Evolutionary conservation across 345 rosid species (phyloP), one percentile per base, ranked within the genome.

Genomic region (Heritiera littoralis): DNA sequence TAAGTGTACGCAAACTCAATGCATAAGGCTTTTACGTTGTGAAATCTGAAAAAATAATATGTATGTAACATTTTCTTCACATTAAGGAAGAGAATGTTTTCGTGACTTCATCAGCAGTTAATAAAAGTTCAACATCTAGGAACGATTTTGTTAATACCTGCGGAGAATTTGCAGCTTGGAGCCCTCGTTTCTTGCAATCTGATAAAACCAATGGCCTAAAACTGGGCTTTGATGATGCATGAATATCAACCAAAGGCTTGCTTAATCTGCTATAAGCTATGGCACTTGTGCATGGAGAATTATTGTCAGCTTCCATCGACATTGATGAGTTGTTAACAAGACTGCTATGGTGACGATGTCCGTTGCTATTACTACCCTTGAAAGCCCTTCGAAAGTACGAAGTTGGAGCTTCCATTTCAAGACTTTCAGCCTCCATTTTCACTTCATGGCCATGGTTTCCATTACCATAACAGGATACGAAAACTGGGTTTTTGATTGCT

Each of bases 131-230:
- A 23, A 23, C 28, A 23, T 23, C 28, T 23, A 23, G 28, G 28
- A 23, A 23, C 28, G 28, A 23, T 23, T 23, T 23, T 23, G 28
- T 0, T 23, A 23, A 23, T 41, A 92, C 92, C 85, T n/a, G 78
- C 12, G 87, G 65, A 79, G 86, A 81, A 55, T 55, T 40, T 18
- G 77, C 51, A 55, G 86, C 41, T 78, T 83, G 89, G 46, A 80
- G 80, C 55, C 82, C 87, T 80, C 85, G 89, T 85, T 92, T 92
- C 83, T 83, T 88, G 32, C 82, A 78, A 76, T 90, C 89, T 0
- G 92, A 87, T 73, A 91, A 84, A 75, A 66, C 85, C 81, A 83
- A 74, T 10, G 97, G 79, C 74, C 86, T 89, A 41, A 81, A 83
- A 83, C 81, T 73, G 6, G 89, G 86, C 48, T 84, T 66, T 10